These are phyloP conservation scores for Symbiotaphrina buchneri DNA, from an alignment of 495 filamentous ascomycete genomes.

Conservation along the genomic window DNA sequence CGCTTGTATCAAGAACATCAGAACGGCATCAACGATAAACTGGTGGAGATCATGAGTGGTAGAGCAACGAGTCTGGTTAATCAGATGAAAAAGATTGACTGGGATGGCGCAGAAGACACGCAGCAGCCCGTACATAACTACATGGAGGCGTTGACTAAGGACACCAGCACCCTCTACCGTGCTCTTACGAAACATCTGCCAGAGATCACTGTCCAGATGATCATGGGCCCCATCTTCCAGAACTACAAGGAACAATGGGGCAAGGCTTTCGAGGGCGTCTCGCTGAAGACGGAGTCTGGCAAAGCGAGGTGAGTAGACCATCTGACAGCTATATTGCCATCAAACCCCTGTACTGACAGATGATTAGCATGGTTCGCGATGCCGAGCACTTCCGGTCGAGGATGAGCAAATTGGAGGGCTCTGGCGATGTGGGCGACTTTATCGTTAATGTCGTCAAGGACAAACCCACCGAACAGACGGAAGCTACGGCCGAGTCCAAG, in stretches of 20 bases:
- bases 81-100: constrained; percentile 53
- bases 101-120: constrained; percentile 17
- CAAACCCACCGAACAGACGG: constrained; percentile 20
- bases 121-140: constrained; percentile 34
- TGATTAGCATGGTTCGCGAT: constrained; percentile 53
- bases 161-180: constrained; percentile 70
- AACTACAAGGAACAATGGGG: constrained; percentile 72
- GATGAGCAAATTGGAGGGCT: constrained; percentile 61
- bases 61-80: constrained; percentile 49
- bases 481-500: not conserved
- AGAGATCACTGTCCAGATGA: constrained; percentile 53
- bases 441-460: constrained; percentile 42
- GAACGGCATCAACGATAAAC: constrained; percentile 77
- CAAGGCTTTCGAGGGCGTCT: constrained; percentile 44
- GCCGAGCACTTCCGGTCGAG: constrained; percentile 51
- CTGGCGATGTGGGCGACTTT: constrained; percentile 42
- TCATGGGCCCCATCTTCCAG: constrained; percentile 77
- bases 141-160: constrained; percentile 81
- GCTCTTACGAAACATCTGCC: constrained; percentile 72
- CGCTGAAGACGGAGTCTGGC: constrained; percentile 38
- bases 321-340: no score
- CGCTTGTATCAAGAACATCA: constrained; percentile 85
- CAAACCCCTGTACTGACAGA: not conserved
- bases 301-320: constrained; percentile 40
- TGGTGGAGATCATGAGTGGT: constrained; percentile 86